A percentile compares a stretch with the other conserved stretches of the same genome.
Evolutionary conservation across 768 basidiomycete genomes (phyloP).

Genomic region (Rhizopogon rudus): DNA sequence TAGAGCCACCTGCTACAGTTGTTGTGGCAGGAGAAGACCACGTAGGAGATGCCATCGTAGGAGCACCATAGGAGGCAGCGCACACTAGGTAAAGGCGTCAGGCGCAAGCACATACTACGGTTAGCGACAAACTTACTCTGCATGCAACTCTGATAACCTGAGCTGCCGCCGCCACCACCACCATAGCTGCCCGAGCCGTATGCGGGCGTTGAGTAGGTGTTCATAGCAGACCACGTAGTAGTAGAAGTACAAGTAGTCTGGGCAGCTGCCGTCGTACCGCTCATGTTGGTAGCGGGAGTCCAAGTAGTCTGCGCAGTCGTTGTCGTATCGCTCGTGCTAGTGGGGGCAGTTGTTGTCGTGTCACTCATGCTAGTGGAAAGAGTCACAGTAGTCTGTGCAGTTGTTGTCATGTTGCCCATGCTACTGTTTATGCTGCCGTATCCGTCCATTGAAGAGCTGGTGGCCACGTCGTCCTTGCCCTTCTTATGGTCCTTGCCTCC

Average conservation of each 20-base stretch:
- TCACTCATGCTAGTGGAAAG: neutral
- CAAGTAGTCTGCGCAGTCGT: neutral
- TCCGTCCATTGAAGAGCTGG: neutral
- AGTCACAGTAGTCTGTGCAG: neutral
- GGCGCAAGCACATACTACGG: neutral
- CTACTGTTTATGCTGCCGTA: neutral
- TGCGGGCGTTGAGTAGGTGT: slow-evolving; percentile 35
- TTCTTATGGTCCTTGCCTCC: neutral
- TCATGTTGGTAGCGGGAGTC: neutral
- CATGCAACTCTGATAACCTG: slow-evolving; percentile 59
- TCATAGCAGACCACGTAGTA: slow-evolving; percentile 16
- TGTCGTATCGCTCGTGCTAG: slow-evolving; percentile 3
- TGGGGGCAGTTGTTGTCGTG: neutral
- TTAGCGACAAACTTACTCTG: slow-evolving; percentile 45
- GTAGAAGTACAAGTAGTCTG: neutral
- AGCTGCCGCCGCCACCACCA: slow-evolving; percentile 47
- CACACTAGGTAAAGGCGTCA: slow-evolving; percentile 45
- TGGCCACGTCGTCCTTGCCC: neutral
- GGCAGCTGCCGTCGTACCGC: neutral
- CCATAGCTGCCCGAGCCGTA: slow-evolving; percentile 62
- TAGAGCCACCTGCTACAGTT: slow-evolving; percentile 33
- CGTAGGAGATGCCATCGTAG: slow-evolving; percentile 20
- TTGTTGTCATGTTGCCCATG: neutral
- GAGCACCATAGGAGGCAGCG: slow-evolving; percentile 50
- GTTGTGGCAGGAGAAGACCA: slow-evolving; percentile 12